A percentile compares a stretch with the other conserved stretches of the same genome.
These are phyloP conservation scores for Parsonsia alboflavescens DNA, from an alignment of 257 asterid genomes.

Conservation along the genomic window DNA sequence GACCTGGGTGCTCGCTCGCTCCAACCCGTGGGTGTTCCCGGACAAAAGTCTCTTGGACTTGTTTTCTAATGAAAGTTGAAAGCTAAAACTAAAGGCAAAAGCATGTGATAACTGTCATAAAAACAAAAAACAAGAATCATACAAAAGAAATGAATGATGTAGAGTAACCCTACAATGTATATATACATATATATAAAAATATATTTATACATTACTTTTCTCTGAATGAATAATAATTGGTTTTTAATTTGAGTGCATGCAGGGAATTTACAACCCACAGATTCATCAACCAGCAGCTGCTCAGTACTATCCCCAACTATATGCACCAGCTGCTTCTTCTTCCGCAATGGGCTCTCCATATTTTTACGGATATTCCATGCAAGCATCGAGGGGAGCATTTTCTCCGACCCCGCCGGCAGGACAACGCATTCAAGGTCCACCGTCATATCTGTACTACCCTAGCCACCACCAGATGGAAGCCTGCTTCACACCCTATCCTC, in stretches of 20 bases:
- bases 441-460: slow-evolving; percentile 77
- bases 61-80: not conserved
- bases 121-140: not conserved
- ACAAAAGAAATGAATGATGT: not conserved
- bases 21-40: too few species aligned
- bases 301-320: slow-evolving; percentile 62
- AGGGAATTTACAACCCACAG: slow-evolving; percentile 74
- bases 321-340: slow-evolving; percentile 45
- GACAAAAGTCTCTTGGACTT: too few species aligned
- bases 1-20: too few species aligned
- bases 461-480: slow-evolving; percentile 40
- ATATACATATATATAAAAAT: too few species aligned
- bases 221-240: too few species aligned
- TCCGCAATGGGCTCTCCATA: slow-evolving; percentile 56
- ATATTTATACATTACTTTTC: too few species aligned
- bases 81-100: not conserved
- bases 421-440: slow-evolving; percentile 65
- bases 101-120: not conserved
- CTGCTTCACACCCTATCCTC: slow-evolving; percentile 36
- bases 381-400: slow-evolving; percentile 54
- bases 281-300: slow-evolving; percentile 47
- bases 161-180: not conserved
- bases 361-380: slow-evolving; percentile 66
- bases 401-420: slow-evolving; percentile 40
- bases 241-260: slow-evolving; percentile 14